phyloP scores from a whole-genome alignment of 108 stramenopile genomes.

The Epithemia pelagica region DNA sequence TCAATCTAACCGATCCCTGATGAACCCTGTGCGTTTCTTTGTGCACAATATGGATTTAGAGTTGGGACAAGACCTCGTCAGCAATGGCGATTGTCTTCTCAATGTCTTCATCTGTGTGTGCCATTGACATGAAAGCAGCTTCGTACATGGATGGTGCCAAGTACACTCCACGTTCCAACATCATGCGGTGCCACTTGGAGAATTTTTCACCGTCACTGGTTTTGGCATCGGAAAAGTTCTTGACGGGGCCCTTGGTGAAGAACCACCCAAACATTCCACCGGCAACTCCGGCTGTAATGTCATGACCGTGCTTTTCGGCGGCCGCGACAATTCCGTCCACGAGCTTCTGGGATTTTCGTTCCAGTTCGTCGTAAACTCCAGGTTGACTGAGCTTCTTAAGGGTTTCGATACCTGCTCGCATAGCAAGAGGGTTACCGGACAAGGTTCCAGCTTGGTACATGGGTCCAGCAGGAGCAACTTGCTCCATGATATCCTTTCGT shows the following conservation, averaged over 20 bases:
- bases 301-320: constrained; percentile 87
- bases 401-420: constrained; percentile 97
- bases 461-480: constrained; percentile 96
- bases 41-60: too few relatives aligned
- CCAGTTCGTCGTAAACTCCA: constrained; percentile 89
- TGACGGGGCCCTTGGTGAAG: constrained; percentile 93
- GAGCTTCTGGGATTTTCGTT: constrained; percentile 84
- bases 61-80: constrained; percentile 84
- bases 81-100: constrained; percentile 96
- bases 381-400: constrained; percentile 82
- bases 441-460: constrained; percentile 99
- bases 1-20: too few relatives aligned
- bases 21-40: too few relatives aligned
- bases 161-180: constrained; percentile 97
- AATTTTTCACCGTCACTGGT: constrained; percentile 91
- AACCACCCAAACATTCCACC: constrained; percentile 99
- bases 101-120: constrained; percentile 95
- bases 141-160: constrained; percentile 97
- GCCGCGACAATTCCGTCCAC: constrained; percentile 84
- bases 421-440: constrained; percentile 95
- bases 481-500: constrained; percentile 94
- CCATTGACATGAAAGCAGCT: constrained; percentile 96
- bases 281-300: constrained; percentile 80
- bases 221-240: constrained; percentile 82
- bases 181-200: constrained; percentile 95